A percentile compares a stretch with the other conserved stretches of the same genome.
phyloP scores from a whole-genome alignment of 2,329 filamentous ascomycete species.

The Arthrobotrys iridis region DNA sequence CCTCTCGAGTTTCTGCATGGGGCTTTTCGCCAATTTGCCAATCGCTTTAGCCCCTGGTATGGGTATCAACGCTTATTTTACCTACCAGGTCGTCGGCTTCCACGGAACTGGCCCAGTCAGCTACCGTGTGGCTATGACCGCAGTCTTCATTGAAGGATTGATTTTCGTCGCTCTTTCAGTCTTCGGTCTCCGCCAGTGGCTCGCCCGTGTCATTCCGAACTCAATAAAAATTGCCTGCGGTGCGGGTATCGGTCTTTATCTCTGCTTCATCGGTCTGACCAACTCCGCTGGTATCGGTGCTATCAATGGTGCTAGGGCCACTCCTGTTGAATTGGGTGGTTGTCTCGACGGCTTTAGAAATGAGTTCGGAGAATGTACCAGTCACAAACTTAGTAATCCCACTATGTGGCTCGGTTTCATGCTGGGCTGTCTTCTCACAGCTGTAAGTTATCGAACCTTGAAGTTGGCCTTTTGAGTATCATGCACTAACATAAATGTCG shows the following conservation, averaged over 20 bases:
- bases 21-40: conserved; percentile 80
- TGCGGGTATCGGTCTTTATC: conserved; percentile 84
- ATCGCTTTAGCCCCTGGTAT: conserved; percentile 78
- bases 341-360: conserved; percentile 71
- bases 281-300: conserved; percentile 85
- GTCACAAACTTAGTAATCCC: conserved; percentile 81
- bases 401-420: conserved; percentile 91
- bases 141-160: conserved; percentile 88
- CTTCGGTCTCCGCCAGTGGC: conserved; percentile 85
- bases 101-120: conserved; percentile 78
- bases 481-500: not conserved
- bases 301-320: conserved; percentile 73
- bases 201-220: conserved; percentile 81
- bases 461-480: not conserved
- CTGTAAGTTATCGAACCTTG: conserved; percentile 63
- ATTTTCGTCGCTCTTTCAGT: conserved; percentile 83
- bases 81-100: conserved; percentile 78
- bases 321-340: conserved; percentile 79
- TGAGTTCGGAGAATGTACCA: conserved; percentile 65
- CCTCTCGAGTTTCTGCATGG: conserved; percentile 83
- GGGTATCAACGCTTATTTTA: conserved; percentile 88
- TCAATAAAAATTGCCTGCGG: conserved; percentile 88
- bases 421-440: conserved; percentile 81
- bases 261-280: conserved; percentile 73
- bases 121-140: conserved; percentile 80